These are phyloP conservation scores for Amborella trichopoda DNA, from an alignment of 164 flowering plant species.

Conservation along the genomic window DNA sequence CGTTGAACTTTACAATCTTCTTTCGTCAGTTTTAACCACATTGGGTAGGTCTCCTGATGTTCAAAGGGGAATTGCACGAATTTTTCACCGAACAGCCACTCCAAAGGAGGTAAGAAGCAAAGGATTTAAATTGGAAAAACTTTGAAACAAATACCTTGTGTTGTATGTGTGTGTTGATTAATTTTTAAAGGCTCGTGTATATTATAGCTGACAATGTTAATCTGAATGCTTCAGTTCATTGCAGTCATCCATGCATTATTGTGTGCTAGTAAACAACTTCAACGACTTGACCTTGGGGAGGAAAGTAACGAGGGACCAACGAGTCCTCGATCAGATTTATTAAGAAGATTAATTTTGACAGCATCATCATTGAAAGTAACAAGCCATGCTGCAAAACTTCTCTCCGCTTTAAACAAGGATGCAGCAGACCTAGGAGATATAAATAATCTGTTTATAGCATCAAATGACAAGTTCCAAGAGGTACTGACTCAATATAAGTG, in stretches of 20 bases:
- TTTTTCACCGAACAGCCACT: conserved; percentile 75
- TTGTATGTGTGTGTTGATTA: too few species aligned
- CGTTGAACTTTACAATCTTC: conserved; percentile 28
- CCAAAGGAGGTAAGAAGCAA: conserved; percentile 56
- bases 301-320: conserved; percentile 11
- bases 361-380: conserved; percentile 61
- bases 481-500: conserved; percentile 21
- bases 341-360: conserved; percentile 57
- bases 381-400: conserved; percentile 43
- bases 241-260: conserved; percentile 69
- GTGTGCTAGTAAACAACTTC: conserved; percentile 72
- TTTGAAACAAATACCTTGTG: too few species aligned
- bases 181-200: too few species aligned
- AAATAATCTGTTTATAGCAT: conserved; percentile 35
- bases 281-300: conserved; percentile 40
- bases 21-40: conserved; percentile 53
- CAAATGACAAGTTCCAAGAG: conserved; percentile 63
- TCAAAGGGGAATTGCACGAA: conserved; percentile 90
- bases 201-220: conserved; percentile 7
- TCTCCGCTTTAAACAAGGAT: conserved; percentile 63
- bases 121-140: too few species aligned
- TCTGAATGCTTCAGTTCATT: conserved; percentile 49
- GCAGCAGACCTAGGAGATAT: conserved; percentile 71
- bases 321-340: conserved; percentile 31
- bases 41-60: conserved; percentile 69